A percentile compares a stretch with the other conserved stretches of the same genome.
These are phyloP conservation scores for Acrocalymma vagum DNA, from an alignment of 2,329 filamentous ascomycete genomes.

Conservation along the genomic window DNA sequence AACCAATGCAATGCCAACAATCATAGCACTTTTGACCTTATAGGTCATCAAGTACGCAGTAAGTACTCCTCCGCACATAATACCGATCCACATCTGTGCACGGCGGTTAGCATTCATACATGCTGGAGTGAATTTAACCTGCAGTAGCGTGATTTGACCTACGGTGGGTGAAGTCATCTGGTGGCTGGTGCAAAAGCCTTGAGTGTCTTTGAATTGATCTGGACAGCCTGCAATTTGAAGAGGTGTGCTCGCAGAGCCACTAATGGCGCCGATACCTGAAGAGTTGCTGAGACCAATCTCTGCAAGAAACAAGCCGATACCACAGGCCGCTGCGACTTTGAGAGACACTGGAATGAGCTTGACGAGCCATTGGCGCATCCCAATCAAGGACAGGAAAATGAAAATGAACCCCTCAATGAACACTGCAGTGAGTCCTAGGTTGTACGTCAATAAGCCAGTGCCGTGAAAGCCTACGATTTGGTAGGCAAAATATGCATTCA, in stretches of 20 bases:
- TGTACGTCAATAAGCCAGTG: constrained; percentile 74
- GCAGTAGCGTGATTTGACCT: constrained; percentile 18
- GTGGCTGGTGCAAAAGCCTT: constrained; percentile 69
- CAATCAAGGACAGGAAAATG: constrained; percentile 78
- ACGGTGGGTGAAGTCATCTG: constrained; percentile 82
- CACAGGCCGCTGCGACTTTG: constrained; percentile 85
- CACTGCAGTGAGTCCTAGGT: constrained; percentile 81
- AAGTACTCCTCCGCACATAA: constrained; percentile 83
- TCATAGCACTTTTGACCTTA: constrained; percentile 85
- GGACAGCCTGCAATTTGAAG: constrained; percentile 80
- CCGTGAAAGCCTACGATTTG: constrained; percentile 82
- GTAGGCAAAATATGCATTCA: constrained; percentile 90
- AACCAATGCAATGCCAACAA: constrained; percentile 81
- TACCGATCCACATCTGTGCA: constrained; percentile 78
- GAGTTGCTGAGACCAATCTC: constrained; percentile 79
- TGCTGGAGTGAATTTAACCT: constrained; percentile 6
- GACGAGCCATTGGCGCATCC: constrained; percentile 88
- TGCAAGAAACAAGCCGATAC: constrained; percentile 84
- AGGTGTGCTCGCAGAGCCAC: constrained; percentile 70
- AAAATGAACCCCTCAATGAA: constrained; percentile 91
- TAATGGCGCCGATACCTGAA: constrained; percentile 82
- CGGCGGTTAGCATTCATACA: constrained; percentile 11
- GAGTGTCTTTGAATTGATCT: constrained; percentile 55
- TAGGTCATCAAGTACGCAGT: constrained; percentile 85
- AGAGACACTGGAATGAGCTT: constrained; percentile 82